Evolutionary conservation across 1,284 basidiomycete genomes (phyloP), one percentile per base, ranked within the genome.

Genomic region (Sporisorium sorghi): DNA sequence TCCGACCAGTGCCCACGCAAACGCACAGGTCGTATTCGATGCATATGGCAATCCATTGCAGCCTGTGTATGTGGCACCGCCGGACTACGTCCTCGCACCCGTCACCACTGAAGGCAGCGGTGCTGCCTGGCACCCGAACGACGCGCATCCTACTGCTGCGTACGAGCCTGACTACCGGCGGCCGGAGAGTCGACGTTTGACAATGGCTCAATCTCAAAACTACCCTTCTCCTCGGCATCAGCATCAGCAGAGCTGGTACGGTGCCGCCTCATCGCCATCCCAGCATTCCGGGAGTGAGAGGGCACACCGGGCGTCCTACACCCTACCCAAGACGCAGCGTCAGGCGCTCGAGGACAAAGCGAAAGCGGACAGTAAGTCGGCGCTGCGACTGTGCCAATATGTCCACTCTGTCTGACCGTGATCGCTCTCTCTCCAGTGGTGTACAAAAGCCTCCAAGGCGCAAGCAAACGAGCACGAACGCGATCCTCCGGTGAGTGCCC

Each of bases 291-390:
- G 10, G 21, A 15, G 14, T 15, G 14, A 33, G 9, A 33, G 46
- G 28, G 23, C 55, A 26, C 43, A 32, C 1, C 44, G 44, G 1
- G 32, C 43, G 33, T 14, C 58, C 21, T 58, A 32, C 21, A 19
- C 44, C n/a, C 53, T 39, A 21, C 60, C 28, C 1, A 56, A 35
- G 19, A 51, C 60, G 33, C 52, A 56, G 2, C 46, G 43, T 14
- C 60, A 63, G 46, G 57, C 43, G 1, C 52, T 48, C 35, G 52
- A 42, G 15, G 60, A 58, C 23, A 69, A 48, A 40, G 51, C 37
- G 6, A 69, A 63, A 35, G 60, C 65, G n/a, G 65, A 68, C 40
- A 11, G 65, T 68, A 39, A 43, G 65, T 42, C 11, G 6, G 28
- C 21, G 3, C 24, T 19, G n/a, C n/a, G n/a, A n/a, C n/a, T n/a